These are phyloP conservation scores for Tephrocybe sp. DNA, from an alignment of 768 basidiomycete species.

Conservation along the genomic window DNA sequence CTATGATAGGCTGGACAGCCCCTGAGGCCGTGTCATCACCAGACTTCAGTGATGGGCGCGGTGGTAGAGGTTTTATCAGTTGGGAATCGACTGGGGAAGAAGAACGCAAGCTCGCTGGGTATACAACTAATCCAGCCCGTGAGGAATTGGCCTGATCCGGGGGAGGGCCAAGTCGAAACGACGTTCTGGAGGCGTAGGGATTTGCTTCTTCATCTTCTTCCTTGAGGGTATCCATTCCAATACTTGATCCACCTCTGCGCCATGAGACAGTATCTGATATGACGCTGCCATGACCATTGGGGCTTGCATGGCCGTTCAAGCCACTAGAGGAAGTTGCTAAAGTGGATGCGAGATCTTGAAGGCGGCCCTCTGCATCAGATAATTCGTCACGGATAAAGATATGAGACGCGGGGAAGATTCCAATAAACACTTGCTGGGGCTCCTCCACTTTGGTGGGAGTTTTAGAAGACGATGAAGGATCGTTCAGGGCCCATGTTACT, in stretches of 20 bases:
- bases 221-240: constrained; percentile 53
- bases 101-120: constrained; percentile 74
- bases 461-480: constrained; percentile 52
- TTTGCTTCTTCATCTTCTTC: constrained; percentile 62
- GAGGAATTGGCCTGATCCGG: constrained; percentile 74
- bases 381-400: constrained; percentile 85
- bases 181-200: constrained; percentile 42
- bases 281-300: constrained; percentile 32
- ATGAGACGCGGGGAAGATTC: constrained; percentile 90
- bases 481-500: constrained; percentile 61
- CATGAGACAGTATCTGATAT: constrained; percentile 47
- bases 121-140: constrained; percentile 69
- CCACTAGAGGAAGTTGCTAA: constrained; percentile 31
- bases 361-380: constrained; percentile 82
- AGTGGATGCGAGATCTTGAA: constrained; percentile 70
- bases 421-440: constrained; percentile 86
- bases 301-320: constrained; percentile 26
- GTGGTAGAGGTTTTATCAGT: constrained; percentile 72
- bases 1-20: constrained; percentile 82
- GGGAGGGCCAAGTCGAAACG: constrained; percentile 70
- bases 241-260: constrained; percentile 40
- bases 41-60: constrained; percentile 90
- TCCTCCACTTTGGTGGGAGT: constrained; percentile 65
- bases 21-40: constrained; percentile 92
- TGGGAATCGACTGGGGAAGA: constrained; percentile 65